Percentiles rank a stretch among this genome's conserved stretches.
Evolutionary conservation across 1,139 yeast genomes (phyloP).

Genomic region (Diutina catenulata): DNA sequence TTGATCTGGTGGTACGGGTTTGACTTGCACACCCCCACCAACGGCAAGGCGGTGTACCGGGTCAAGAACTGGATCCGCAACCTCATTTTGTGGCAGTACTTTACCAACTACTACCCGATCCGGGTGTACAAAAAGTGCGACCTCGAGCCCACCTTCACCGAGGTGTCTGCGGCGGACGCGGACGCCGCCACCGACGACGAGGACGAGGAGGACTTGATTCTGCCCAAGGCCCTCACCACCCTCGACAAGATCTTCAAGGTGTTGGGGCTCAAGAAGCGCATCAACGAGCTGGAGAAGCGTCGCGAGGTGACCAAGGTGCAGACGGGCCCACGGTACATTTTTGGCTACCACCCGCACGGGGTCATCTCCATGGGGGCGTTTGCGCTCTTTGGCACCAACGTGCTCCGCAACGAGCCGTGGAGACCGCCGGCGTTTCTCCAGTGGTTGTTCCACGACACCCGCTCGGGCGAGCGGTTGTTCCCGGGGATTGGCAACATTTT

Average conservation of each 20-base stretch:
- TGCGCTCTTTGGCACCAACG: constrained; percentile 79
- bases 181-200: constrained; percentile 15
- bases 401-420: constrained; percentile 36
- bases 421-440: constrained; percentile 41
- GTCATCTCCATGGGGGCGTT: constrained; percentile 88
- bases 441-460: constrained; percentile 32
- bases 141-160: constrained; percentile 63
- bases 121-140: constrained; percentile 59
- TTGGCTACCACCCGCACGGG: constrained; percentile 97
- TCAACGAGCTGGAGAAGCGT: constrained; percentile 18
- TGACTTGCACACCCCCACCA: constrained; percentile 54
- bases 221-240: constrained; percentile 25
- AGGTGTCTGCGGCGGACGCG: constrained; percentile 12
- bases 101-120: constrained; percentile 74
- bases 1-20: constrained; percentile 48
- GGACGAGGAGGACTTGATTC: constrained; percentile 34
- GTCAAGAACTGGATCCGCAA: constrained; percentile 48
- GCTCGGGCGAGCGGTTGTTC: constrained; percentile 37
- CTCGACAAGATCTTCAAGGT: constrained; percentile 26
- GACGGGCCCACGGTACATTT: constrained; percentile 73
- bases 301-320: constrained; percentile 15
- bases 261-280: constrained; percentile 27
- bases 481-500: constrained; percentile 74
- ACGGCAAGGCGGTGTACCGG: constrained; percentile 56
- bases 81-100: constrained; percentile 57